Evolutionary conservation across 1,284 basidiomycete genomes (phyloP).

Genomic region (Ganoderma lucidum): DNA sequence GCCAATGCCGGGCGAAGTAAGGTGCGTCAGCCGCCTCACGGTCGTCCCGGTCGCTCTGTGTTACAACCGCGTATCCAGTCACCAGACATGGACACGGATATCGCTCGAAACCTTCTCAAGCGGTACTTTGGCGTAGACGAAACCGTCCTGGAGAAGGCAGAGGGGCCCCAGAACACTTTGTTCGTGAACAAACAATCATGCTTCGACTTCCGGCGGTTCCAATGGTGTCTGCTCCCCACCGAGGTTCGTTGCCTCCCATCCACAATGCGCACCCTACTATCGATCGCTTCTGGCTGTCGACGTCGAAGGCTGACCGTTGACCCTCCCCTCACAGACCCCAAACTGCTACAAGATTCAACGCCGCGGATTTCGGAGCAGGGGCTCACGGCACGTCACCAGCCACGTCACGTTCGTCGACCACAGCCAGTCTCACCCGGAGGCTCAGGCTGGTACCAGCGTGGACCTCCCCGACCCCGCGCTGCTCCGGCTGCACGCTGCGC

Average conservation of each 20-base stretch:
- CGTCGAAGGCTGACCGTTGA: too few species aligned
- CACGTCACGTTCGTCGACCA: neutral
- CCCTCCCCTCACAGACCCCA: too few species aligned
- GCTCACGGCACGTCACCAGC: neutral
- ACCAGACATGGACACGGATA: neutral
- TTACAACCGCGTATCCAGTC: too few species aligned
- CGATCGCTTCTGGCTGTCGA: too few species aligned
- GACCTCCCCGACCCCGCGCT: neutral
- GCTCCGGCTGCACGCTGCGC: neutral
- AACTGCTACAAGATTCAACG: neutral
- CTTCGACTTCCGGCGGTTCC: neutral
- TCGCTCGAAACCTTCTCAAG: neutral
- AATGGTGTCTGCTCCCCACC: neutral
- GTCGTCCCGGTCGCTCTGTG: neutral
- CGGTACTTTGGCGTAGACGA: neutral
- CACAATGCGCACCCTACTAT: too few species aligned
- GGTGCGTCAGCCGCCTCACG: neutral
- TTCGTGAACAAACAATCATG: neutral
- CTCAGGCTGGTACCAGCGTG: neutral
- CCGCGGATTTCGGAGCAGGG: too few species aligned
- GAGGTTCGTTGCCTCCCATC: neutral
- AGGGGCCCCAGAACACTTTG: neutral
- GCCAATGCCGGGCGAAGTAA: neutral
- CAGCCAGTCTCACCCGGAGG: neutral
- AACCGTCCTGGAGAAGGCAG: neutral